Conservation (phyloP, 2,329 filamentous ascomycete genomes). For the Penicillium sp. region DNA sequence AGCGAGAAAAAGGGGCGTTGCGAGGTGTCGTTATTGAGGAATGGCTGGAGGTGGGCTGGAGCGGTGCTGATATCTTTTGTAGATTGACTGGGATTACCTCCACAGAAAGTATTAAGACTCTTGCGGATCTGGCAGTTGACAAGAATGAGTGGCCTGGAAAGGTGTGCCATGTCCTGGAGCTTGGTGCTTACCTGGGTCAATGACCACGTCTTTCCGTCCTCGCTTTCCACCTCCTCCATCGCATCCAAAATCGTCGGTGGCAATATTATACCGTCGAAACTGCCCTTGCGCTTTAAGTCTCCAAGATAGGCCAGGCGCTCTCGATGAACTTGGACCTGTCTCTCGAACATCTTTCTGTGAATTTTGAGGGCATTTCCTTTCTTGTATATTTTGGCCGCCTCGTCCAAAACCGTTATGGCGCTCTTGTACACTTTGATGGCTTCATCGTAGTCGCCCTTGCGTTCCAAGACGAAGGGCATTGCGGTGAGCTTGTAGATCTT, state of each 20-base stretch:
- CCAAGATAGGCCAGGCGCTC: conserved; percentile 16
- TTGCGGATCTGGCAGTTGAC: background rate
- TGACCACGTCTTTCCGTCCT: conserved; percentile 3
- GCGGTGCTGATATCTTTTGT: background rate
- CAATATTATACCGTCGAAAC: conserved; percentile 10
- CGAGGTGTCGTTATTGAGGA: background rate
- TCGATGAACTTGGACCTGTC: conserved; percentile 14
- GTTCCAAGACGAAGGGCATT: conserved; percentile 9
- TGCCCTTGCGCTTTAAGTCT: conserved; percentile 8
- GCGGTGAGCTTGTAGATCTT: conserved; percentile 5
- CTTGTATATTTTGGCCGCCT: conserved; percentile 8
- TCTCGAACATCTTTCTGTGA: conserved; percentile 19
- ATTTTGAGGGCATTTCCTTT: conserved; percentile 13
- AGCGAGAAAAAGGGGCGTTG: conserved; percentile 1
- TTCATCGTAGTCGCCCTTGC: conserved; percentile 12
- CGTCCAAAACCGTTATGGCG: conserved; percentile 6
- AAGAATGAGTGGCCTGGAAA: background rate
- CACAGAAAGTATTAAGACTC: background rate
- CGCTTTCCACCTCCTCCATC: conserved; percentile 7
- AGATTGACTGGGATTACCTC: background rate
- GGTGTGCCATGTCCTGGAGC: background rate
- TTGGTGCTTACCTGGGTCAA: conserved; percentile 8
- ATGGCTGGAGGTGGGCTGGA: background rate
- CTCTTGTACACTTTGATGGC: conserved; percentile 13
- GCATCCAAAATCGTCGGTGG: conserved; percentile 12